These are phyloP conservation scores for Xenoacremonium recifei DNA, from an alignment of 2,329 filamentous ascomycete genomes.

Conservation along the genomic window DNA sequence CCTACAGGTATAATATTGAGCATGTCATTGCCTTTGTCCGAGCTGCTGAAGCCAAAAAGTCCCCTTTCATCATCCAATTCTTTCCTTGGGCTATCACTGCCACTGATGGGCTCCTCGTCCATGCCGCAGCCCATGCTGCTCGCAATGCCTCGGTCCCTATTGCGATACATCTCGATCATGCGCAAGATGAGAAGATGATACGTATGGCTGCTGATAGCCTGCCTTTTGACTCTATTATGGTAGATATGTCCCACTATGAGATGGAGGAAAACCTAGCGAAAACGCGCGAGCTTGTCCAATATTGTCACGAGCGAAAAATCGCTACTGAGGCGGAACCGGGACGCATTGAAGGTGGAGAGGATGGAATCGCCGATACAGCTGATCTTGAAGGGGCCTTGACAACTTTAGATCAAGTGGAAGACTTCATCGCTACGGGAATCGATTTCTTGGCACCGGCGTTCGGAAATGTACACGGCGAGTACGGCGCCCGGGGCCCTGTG, in stretches of 20 bases:
- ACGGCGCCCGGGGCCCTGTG: slow-evolving; percentile 62
- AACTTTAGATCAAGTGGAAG: slow-evolving; percentile 64
- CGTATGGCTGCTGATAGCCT: slow-evolving; percentile 37
- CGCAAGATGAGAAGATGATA: too few relatives aligned
- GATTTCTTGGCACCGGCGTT: slow-evolving; percentile 72
- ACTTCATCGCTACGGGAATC: slow-evolving; percentile 70
- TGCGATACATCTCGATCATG: slow-evolving; percentile 64
- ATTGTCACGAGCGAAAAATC: slow-evolving; percentile 62
- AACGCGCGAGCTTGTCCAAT: slow-evolving; percentile 59
- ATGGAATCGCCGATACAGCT: slow-evolving; percentile 62
- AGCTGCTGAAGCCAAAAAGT: slow-evolving; percentile 65
- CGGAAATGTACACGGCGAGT: slow-evolving; percentile 73
- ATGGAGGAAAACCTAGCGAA: slow-evolving; percentile 64
- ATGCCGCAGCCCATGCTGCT: slow-evolving; percentile 53
- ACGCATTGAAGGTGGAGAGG: slow-evolving; percentile 48
- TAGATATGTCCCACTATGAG: slow-evolving; percentile 72
- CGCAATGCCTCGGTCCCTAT: slow-evolving; percentile 56
- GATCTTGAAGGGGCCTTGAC: slow-evolving; percentile 53
- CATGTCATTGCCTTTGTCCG: slow-evolving; percentile 65
- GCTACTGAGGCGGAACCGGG: slow-evolving; percentile 60
- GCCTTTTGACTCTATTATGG: slow-evolving; percentile 67
- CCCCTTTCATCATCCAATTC: slow-evolving; percentile 67
- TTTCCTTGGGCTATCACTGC: slow-evolving; percentile 72
- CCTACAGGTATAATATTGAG: slow-evolving; percentile 66
- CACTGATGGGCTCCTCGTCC: slow-evolving; percentile 47